Percentiles rank a stretch among this genome's conserved stretches.
Conservation (phyloP, 2,329 filamentous ascomycete species). For the Colletotrichum tropicale region DNA sequence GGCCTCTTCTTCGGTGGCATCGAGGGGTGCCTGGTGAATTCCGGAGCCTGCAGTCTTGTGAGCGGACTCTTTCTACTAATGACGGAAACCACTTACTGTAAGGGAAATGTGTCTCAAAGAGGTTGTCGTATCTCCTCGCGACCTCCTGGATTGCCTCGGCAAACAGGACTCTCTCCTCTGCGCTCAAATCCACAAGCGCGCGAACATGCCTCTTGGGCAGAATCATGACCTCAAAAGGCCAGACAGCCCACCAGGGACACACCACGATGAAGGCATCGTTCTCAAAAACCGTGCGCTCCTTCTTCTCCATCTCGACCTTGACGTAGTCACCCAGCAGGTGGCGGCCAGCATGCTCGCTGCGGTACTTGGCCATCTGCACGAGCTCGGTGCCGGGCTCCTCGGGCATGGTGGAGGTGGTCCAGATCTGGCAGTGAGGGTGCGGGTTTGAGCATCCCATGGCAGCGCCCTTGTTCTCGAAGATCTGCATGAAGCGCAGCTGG, state of each 20-base stretch:
- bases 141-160: conserved; percentile 88
- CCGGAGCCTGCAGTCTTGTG: conserved; percentile 70
- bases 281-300: conserved; percentile 86
- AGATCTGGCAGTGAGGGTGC: conserved; percentile 95
- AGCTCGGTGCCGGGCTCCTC: conserved; percentile 88
- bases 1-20: conserved; percentile 80
- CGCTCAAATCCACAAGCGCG: conserved; percentile 80
- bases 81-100: conserved; percentile 69
- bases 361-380: conserved; percentile 79
- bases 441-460: conserved; percentile 99
- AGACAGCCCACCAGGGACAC: conserved; percentile 97
- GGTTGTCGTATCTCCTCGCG: conserved; percentile 90
- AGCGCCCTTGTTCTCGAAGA: conserved; percentile 98
- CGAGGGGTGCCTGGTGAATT: conserved; percentile 91
- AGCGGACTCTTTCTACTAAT: background rate
- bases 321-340: conserved; percentile 90
- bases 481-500: conserved; percentile 97
- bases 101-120: conserved; percentile 96
- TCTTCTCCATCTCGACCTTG: conserved; percentile 78
- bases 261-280: conserved; percentile 86
- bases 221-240: conserved; percentile 96
- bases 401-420: conserved; percentile 90
- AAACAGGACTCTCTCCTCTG: conserved; percentile 72
- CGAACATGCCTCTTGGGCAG: conserved; percentile 84
- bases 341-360: conserved; percentile 70